Base-by-base conservation (phyloP, 139 green algal genomes). In the Haematococcus sp. region DNA sequence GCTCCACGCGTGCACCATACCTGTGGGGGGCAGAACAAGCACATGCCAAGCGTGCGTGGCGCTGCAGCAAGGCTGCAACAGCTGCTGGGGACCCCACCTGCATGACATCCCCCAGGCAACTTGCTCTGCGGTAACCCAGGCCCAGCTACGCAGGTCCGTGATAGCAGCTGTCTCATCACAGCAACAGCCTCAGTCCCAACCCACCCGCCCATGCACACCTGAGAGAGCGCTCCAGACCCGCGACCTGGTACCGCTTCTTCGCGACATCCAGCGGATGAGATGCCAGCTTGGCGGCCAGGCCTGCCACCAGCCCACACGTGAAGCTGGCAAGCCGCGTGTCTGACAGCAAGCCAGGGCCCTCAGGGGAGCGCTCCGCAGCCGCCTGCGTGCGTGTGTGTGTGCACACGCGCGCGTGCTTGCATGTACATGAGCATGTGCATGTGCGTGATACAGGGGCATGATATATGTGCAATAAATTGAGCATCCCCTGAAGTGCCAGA, bases 191-290 rank as follows among this genome's bases (percentile, higher is more conserved):
- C 52, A 31, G 33, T 3, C 43, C 2, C 15, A 13, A 20, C 0
- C n/a, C n/a, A n/a, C n/a, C n/a, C n/a, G n/a, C n/a, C n/a, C n/a
- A n/a, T n/a, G n/a, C 60, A 23, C 54, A 81, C 74, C 49, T 80
- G 69, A 84, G 74, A 1, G 68, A 71, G 22, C 79, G 46, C 28
- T 74, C 49, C 52, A 84, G 68, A n/a, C 78, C 78, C n/a, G 79
- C 76, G 35, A 94, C 88, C 81, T 99, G 95, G 76, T 94, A 98
- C 15, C 95, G 74, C 83, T 99, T 99, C 83, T 98, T 99, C 34
- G 90, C 89, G n/a, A 99, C 94, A 73, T 99, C 95, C 68, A 98
- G 78, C 2, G 94, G 94, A 78, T 98, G 93, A 0, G 88, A 94
- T 13, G 64, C 88, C 51, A 96, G 70, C 78, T 98, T 98, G 68